Percentiles rank a stretch among this genome's conserved stretches.
Evolutionary conservation across 306 rosid genomes (phyloP).

Genomic region (Purshia tridentata): DNA sequence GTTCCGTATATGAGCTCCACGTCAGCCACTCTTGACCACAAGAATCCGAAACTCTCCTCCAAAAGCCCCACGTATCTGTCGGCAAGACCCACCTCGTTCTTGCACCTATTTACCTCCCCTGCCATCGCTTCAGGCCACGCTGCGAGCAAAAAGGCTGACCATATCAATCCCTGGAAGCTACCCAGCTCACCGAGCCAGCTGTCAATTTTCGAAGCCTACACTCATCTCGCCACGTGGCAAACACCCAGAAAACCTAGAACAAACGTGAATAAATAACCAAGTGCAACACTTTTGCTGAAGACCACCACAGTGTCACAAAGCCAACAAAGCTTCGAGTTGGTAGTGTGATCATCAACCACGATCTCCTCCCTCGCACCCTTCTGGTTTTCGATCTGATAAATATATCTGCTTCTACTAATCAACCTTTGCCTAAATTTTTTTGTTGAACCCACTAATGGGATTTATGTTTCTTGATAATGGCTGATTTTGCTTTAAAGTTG

Average conservation of each 20-base stretch:
- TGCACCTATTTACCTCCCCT: constrained; percentile 5
- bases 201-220: neutral
- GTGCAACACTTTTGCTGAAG: neutral
- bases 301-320: too few relatives aligned
- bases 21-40: constrained; percentile 3
- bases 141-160: constrained; percentile 36
- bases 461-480: constrained; percentile 27
- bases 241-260: constrained; percentile 17
- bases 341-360: neutral
- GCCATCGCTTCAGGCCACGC: constrained; percentile 13
- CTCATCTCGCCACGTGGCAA: constrained; percentile 27
- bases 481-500: constrained; percentile 17
- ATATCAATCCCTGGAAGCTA: neutral
- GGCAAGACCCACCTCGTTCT: neutral
- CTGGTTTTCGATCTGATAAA: neutral
- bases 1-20: neutral
- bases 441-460: constrained; percentile 23
- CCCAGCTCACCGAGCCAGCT: too few relatives aligned
- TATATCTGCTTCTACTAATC: too few relatives aligned
- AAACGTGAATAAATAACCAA: constrained; percentile 7
- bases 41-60: too few relatives aligned
- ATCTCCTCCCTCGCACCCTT: neutral
- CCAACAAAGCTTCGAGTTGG: neutral
- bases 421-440: neutral
- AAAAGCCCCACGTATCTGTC: too few relatives aligned